Evolutionary conservation across 2,329 filamentous ascomycete genomes (phyloP).

Genomic region (Fusarium stilboides): DNA sequence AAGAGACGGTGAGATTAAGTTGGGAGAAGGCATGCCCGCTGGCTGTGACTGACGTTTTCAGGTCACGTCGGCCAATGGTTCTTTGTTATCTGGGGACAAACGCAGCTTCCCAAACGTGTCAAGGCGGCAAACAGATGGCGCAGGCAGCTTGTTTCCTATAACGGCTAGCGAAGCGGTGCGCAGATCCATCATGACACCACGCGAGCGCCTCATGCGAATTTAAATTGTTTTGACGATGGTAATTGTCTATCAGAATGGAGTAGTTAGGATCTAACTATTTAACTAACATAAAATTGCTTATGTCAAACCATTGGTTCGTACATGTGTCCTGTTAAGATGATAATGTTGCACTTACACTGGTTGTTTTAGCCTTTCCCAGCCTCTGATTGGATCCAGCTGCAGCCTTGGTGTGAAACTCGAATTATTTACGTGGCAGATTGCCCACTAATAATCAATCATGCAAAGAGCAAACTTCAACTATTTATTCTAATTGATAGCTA

Average conservation of each 20-base stretch:
- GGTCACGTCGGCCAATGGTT: conserved; percentile 44
- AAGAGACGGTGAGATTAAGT: conserved; percentile 53
- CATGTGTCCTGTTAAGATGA: not conserved
- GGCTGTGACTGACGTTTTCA: conserved; percentile 36
- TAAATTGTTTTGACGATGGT: not conserved
- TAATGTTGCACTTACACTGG: not conserved
- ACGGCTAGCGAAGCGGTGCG: conserved; percentile 31
- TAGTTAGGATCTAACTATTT: not conserved
- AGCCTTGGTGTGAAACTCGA: not conserved
- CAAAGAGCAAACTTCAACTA: not conserved
- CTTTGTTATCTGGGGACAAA: conserved; percentile 42
- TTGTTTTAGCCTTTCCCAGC: not conserved
- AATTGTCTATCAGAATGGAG: not conserved
- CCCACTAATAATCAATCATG: not conserved
- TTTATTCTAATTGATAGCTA: too few species aligned
- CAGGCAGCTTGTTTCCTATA: conserved; percentile 31
- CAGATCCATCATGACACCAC: conserved; percentile 27
- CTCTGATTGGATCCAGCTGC: not conserved
- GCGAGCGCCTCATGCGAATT: conserved; percentile 4
- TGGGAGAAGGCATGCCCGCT: conserved; percentile 53
- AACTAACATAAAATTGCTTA: too few species aligned
- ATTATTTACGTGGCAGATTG: not conserved
- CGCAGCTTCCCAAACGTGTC: conserved; percentile 49
- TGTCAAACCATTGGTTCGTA: not conserved
- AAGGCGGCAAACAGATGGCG: conserved; percentile 26